Evolutionary conservation across 352 stramenopile species (phyloP).

Genomic region (Phytopythium vexans): DNA sequence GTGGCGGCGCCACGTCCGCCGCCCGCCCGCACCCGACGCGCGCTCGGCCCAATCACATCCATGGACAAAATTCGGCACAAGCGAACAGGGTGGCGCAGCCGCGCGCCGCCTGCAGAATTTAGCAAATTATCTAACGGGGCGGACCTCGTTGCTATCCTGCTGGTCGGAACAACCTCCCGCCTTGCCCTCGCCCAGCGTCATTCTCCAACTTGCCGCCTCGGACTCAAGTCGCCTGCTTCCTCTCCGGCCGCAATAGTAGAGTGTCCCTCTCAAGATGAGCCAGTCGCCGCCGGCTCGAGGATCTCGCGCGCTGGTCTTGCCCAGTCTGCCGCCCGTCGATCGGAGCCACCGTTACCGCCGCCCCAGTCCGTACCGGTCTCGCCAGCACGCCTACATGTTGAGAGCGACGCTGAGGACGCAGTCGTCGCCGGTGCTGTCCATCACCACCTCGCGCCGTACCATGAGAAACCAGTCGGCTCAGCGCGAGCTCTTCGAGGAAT

Average conservation of each 20-base stretch:
- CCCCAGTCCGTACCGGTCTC: background rate
- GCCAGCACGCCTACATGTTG: no score
- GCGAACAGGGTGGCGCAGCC: no score
- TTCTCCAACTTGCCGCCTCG: conserved; percentile 28
- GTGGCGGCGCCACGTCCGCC: no score
- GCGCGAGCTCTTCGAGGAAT: no score
- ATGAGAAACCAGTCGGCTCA: no score
- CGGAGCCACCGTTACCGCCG: background rate
- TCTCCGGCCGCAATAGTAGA: background rate
- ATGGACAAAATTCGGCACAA: no score
- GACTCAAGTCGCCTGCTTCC: conserved; percentile 6
- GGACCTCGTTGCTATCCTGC: background rate
- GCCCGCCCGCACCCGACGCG: no score
- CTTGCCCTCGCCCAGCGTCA: conserved; percentile 9
- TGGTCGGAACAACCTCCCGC: background rate
- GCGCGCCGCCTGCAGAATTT: no score
- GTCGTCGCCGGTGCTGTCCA: no score
- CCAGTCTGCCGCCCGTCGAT: background rate
- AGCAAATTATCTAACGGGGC: background rate
- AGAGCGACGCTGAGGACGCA: no score
- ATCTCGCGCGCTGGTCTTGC: background rate
- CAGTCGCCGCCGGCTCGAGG: background rate
- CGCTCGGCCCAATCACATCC: no score
- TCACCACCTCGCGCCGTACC: no score
- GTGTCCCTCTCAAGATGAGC: background rate